A percentile compares a stretch with the other conserved stretches of the same genome.
phyloP scores from a whole-genome alignment of 352 stramenopile species.

The Elongisporangium anandrum region DNA sequence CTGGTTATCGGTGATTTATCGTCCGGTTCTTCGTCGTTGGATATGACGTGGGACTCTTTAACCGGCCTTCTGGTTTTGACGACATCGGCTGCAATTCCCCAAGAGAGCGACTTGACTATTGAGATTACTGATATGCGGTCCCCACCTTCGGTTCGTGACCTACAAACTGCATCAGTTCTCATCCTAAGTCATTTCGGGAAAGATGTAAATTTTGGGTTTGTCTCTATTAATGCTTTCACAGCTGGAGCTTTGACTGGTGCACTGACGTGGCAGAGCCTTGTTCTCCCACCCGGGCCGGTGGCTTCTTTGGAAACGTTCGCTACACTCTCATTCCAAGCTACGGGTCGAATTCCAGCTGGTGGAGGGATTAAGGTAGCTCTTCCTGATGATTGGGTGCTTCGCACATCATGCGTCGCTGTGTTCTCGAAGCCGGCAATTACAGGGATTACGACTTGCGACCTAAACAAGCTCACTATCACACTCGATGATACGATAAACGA shows the following conservation, averaged over 20 bases:
- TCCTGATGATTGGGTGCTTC: constrained; percentile 38
- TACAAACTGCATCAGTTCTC: constrained; percentile 8
- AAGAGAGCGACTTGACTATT: constrained; percentile 35
- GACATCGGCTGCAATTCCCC: constrained; percentile 16
- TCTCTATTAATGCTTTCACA: constrained; percentile 29
- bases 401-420: constrained; percentile 17
- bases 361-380: constrained; percentile 35
- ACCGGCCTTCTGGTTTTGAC: constrained; percentile 23
- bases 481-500: constrained; percentile 34
- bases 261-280: constrained; percentile 37
- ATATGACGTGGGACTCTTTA: constrained; percentile 9
- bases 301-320: constrained; percentile 40
- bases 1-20: constrained; percentile 8
- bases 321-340: constrained; percentile 31
- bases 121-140: constrained; percentile 38
- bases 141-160: constrained; percentile 28
- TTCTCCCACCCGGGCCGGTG: constrained; percentile 44
- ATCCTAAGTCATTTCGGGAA: constrained; percentile 48
- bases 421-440: constrained; percentile 33
- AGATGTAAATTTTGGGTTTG: constrained; percentile 31
- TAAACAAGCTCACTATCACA: constrained; percentile 31
- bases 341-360: constrained; percentile 25
- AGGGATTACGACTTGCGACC: constrained; percentile 16
- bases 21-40: constrained; percentile 4
- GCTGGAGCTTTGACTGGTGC: constrained; percentile 28